Base-by-base conservation (phyloP, 345 rosid genomes). In the Populus simonii region DNA sequence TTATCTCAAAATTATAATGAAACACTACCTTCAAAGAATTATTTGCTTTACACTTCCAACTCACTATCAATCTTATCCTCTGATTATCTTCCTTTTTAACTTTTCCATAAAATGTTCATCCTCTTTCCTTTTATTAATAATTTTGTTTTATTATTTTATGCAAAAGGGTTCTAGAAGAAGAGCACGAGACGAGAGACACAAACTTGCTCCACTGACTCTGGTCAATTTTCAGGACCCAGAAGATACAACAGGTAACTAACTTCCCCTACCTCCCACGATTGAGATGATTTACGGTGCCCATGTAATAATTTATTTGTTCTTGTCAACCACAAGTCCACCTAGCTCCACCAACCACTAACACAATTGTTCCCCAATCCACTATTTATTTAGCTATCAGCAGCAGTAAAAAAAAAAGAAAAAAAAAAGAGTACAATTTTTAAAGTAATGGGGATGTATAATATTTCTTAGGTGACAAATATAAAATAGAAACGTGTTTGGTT, bases 151-250 rank as follows among this genome's bases (percentile, higher is more conserved):
- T 33, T 41, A 29, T 31, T 70, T 73, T 18, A 38, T 77, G 27
- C 2, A 13, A 38, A 69, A 49, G 43, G 80, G 1, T 84, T 84
- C 84, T 80, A 80, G 84, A 80, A 80, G 77, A 51, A 51, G 23
- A 25, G 55, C 62, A 73, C 57, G 6, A 51, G 33, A 33, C 33
- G 33, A 3, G 33, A 33, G 33, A 6, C 57, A 17, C 8, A 18
- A 57, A 80, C 81, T 74, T 71, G 29, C 71, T 53, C 83, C 86
- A 83, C 83, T 80, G 13, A 59, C 75, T 80, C 72, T 84, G 27
- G 82, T 75, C 80, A 47, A 77, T 62, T 83, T 31, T 72, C 72
- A 57, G 29, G 43, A 41, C 31, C 65, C 8, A 33, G 18, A 6
- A n/a, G 16, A 39, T 70, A 33, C 7, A 36, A 38, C 8, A 36